These are phyloP conservation scores for Acanthochlamys bracteata DNA, from an alignment of 106 monocot species.

Conservation along the genomic window DNA sequence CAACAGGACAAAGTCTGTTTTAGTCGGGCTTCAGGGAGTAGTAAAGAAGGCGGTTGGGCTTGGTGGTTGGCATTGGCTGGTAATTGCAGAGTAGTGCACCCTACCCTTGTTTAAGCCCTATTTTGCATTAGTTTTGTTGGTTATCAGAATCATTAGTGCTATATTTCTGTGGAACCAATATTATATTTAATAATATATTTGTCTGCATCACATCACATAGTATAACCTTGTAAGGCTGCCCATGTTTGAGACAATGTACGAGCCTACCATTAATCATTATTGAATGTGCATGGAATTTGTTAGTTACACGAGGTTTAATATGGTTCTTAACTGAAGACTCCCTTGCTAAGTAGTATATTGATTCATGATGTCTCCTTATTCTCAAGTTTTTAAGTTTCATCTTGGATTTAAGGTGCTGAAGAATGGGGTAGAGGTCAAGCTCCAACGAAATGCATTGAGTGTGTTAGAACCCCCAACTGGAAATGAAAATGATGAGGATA, in stretches of 20 bases:
- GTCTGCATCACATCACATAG: too few relatives aligned
- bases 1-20: slow-evolving; percentile 29
- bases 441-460: slow-evolving; percentile 46
- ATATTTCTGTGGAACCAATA: too few relatives aligned
- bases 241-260: too few relatives aligned
- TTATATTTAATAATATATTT: too few relatives aligned
- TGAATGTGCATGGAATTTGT: background rate
- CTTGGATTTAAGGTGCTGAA: slow-evolving; percentile 23
- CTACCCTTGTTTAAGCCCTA: background rate
- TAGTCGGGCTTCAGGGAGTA: slow-evolving; percentile 27
- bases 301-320: too few relatives aligned
- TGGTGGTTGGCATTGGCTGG: slow-evolving; percentile 41
- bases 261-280: background rate
- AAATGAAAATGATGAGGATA: slow-evolving; percentile 26
- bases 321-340: too few relatives aligned
- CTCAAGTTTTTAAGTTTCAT: too few relatives aligned
- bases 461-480: slow-evolving; percentile 45
- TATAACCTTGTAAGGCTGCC: too few relatives aligned
- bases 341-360: too few relatives aligned
- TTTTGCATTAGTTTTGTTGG: background rate
- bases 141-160: too few relatives aligned
- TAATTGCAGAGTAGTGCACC: background rate
- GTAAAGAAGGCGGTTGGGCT: slow-evolving; percentile 32
- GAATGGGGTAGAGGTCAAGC: slow-evolving; percentile 46
- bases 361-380: too few relatives aligned